Evolutionary conservation across 2,329 filamentous ascomycete genomes (phyloP), one percentile per base, ranked within the genome.

Genomic region (Cordyceps farinosa): DNA sequence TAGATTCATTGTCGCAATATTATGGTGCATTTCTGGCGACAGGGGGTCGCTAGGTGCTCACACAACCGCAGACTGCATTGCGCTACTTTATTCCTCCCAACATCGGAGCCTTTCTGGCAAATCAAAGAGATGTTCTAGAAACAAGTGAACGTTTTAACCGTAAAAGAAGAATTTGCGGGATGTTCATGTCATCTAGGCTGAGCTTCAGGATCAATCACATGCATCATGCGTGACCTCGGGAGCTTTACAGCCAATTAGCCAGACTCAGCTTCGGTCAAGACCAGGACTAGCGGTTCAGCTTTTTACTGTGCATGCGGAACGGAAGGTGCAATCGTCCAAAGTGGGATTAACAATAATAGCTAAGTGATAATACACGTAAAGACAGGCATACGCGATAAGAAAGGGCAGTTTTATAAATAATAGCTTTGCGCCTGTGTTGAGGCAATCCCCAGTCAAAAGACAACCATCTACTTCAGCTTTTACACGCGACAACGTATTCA

Each of bases 231-330:
- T 10, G 22, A 27, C 15, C 5, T 56, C 54, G 54, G 54, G 15
- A 27, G 2, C 54, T 56, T 56, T 56, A 36, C 54, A 47, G 29
- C 54, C 54, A 56, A 47, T 56, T 34, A 44, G 17, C 27, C 22
- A 13, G 54, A 11, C 1, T 17, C 30, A 45, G 8, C 27, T 22
- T 47, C 40, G 40, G 15, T 32, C n/a, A 22, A 13, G 1, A 7
- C 22, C 29, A 56, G 40, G 22, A 40, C 29, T 34, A 22, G 15
- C 15, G 5, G 15, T 45, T n/a, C 29, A 34, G 38, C 13, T 45
- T 30, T 47, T 36, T n/a, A 13, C 9, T 36, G 17, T 7, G 6
- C 1, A 11, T 34, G 17, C 15, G 34, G 50, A 53, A 22, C 13
- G 30, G 17, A 36, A n/a, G 4, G 7, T 5, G 11, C 29, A 34